Percentiles rank a stretch among this genome's conserved stretches.
Evolutionary conservation across 208 protist species (phyloP).

Genomic region (Novymonas esmeraldas): DNA sequence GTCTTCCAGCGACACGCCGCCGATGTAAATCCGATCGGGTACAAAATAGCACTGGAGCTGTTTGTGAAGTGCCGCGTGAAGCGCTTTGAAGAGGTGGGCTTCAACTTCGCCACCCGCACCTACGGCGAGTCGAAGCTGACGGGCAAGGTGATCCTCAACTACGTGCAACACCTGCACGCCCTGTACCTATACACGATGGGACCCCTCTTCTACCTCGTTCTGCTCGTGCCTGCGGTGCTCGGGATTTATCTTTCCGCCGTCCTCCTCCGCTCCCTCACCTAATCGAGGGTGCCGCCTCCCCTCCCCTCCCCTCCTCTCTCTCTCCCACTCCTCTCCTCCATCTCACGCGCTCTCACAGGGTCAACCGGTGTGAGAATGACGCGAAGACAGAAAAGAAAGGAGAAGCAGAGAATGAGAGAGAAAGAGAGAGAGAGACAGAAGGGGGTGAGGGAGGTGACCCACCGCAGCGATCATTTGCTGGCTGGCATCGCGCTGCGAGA

Average conservation of each 20-base stretch:
- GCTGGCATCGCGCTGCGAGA: too few relatives aligned
- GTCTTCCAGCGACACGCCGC: constrained; percentile 52
- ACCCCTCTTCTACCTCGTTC: constrained; percentile 34
- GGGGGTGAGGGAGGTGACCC: too few relatives aligned
- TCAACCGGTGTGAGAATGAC: too few relatives aligned
- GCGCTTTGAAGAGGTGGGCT: constrained; percentile 76
- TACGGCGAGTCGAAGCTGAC: constrained; percentile 90
- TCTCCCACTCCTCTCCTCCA: too few relatives aligned
- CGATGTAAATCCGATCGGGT: constrained; percentile 87
- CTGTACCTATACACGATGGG: constrained; percentile 81
- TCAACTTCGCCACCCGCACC: constrained; percentile 81
- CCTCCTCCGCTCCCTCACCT: constrained; percentile 8
- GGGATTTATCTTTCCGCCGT: constrained; percentile 17
- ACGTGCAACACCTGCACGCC: constrained; percentile 75
- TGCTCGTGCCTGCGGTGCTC: constrained; percentile 26
- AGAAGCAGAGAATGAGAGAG: too few relatives aligned
- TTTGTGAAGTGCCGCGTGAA: constrained; percentile 88
- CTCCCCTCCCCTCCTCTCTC: too few relatives aligned
- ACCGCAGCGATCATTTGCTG: too few relatives aligned
- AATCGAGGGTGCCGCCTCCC: too few relatives aligned
- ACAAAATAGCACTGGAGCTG: constrained; percentile 94
- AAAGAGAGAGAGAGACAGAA: too few relatives aligned
- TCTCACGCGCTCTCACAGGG: too few relatives aligned
- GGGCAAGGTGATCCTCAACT: constrained; percentile 88
- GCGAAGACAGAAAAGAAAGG: too few relatives aligned